Conservation (phyloP, 441 rosid species). For the Syzygium malaccense region DNA sequence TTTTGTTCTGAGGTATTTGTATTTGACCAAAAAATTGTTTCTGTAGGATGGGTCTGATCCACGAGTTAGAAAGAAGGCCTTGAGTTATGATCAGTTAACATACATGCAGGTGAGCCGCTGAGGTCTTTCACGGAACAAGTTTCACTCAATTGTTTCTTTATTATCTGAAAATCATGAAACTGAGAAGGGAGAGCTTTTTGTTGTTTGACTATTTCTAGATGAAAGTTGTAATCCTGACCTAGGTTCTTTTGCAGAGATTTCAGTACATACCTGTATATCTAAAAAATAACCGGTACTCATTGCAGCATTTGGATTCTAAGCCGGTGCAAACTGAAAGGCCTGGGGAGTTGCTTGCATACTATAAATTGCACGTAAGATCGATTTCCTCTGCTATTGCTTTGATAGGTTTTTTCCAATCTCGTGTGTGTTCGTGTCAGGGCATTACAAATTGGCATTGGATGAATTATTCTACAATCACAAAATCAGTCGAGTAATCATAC, state of each 20-base stretch:
- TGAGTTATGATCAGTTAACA: slow-evolving; percentile 73
- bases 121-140: background rate
- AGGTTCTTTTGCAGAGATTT: background rate
- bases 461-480: slow-evolving; percentile 75
- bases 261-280: background rate
- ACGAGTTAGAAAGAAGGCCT: slow-evolving; percentile 60
- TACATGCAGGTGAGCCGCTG: slow-evolving; percentile 65
- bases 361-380: slow-evolving; percentile 77
- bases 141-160: background rate
- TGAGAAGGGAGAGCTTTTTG: background rate
- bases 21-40: slow-evolving; percentile 2
- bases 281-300: background rate
- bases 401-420: slow-evolving; percentile 12
- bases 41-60: slow-evolving; percentile 75
- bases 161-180: background rate
- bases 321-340: slow-evolving; percentile 77
- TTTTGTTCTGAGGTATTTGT: background rate
- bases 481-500: slow-evolving; percentile 71
- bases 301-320: slow-evolving; percentile 80
- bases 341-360: slow-evolving; percentile 89
- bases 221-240: background rate
- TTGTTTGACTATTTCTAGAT: background rate
- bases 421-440: slow-evolving; percentile 42
- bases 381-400: slow-evolving; percentile 10
- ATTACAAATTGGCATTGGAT: slow-evolving; percentile 98